Evolutionary conservation across 1,284 basidiomycete genomes (phyloP), one percentile per base, ranked within the genome.

Genomic region (Apiotrichum porosum): DNA sequence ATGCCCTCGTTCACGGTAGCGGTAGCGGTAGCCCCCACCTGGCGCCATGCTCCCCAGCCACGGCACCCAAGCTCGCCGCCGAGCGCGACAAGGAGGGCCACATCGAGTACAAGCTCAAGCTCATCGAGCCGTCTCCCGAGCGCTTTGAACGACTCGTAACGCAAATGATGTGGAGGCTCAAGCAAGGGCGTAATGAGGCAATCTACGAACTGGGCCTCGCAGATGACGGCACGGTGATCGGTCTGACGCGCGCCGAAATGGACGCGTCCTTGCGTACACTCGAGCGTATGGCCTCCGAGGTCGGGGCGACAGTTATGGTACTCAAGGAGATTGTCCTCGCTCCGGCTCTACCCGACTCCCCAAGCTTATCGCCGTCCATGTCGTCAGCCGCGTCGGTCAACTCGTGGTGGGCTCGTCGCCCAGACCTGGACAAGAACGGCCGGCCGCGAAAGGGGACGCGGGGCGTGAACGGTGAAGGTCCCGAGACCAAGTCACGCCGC

Each of bases 101-200:
- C 51, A 73, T 75, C 18, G 73, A 75, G 57, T 75, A 75, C 61
- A 75, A 75, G 60, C 58, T 73, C 32, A 73, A 73, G 39, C 56
- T 74, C 21, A 67, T 71, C 41, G 63, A 71, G 35, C 69, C 72
- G 28, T 63, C 62, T 3, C 61, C 68, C 6, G 73, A 76, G 40
- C 65, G 75, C 12, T 76, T 76, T 51, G 73, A 74, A 46, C 61
- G 69, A 33, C 83, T 95, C 15, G 86, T 91, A 47, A 94, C 91
- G 1, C 91, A 95, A 74, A 82, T 94, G 71, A 91, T 93, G 70
- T 95, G 92, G 91, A 81, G 91, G 4, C 79, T 95, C 4, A 83
- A 92, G 42, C 88, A 94, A 70, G 91, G 91, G 14, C 84, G 86
- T 4, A 91, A 91, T 5, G 85, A 88, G 65, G 90, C 91, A 0